phyloP scores from a whole-genome alignment of 2,329 filamentous ascomycete species.

The Diaporthe longicolla region DNA sequence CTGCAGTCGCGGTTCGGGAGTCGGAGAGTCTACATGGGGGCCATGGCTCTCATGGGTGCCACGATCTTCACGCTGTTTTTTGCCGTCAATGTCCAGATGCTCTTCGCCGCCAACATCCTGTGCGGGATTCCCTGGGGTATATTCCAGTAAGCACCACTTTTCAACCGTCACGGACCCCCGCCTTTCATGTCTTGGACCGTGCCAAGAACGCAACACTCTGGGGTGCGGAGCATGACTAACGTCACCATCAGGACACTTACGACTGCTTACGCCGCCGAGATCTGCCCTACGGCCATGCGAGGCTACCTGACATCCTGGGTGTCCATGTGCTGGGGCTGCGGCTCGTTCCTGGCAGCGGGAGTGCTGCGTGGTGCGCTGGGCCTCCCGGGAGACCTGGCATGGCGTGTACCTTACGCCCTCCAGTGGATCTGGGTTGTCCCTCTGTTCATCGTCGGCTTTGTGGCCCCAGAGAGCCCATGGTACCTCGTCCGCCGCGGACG shows the following conservation, averaged over 20 bases:
- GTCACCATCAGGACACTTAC: slow-evolving; percentile 46
- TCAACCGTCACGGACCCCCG: too few species aligned
- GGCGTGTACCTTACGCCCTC: slow-evolving; percentile 54
- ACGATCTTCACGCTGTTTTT: slow-evolving; percentile 57
- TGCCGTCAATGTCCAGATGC: slow-evolving; percentile 48
- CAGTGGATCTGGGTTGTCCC: slow-evolving; percentile 60
- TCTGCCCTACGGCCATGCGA: slow-evolving; percentile 50
- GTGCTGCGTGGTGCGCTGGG: slow-evolving; percentile 52
- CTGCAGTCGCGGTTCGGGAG: slow-evolving; percentile 54
- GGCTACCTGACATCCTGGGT: slow-evolving; percentile 48
- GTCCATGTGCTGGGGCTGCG: slow-evolving; percentile 43
- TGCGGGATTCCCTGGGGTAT: slow-evolving; percentile 53
- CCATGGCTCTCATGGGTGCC: slow-evolving; percentile 46
- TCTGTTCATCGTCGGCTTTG: slow-evolving; percentile 54
- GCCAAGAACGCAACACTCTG: too few species aligned
- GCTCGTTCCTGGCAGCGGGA: slow-evolving; percentile 57
- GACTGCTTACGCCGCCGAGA: slow-evolving; percentile 55
- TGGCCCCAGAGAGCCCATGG: slow-evolving; percentile 62
- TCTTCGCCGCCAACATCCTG: slow-evolving; percentile 52
- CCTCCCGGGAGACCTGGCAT: slow-evolving; percentile 53
- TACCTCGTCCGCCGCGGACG: slow-evolving; percentile 56
- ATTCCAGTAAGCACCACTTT: slow-evolving; percentile 44
- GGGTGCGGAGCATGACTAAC: too few species aligned
- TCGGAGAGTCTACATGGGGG: slow-evolving; percentile 53
- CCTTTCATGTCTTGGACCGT: too few species aligned